Conservation (phyloP, 23 red algal genomes). For the Gracilaria domingensis region DNA sequence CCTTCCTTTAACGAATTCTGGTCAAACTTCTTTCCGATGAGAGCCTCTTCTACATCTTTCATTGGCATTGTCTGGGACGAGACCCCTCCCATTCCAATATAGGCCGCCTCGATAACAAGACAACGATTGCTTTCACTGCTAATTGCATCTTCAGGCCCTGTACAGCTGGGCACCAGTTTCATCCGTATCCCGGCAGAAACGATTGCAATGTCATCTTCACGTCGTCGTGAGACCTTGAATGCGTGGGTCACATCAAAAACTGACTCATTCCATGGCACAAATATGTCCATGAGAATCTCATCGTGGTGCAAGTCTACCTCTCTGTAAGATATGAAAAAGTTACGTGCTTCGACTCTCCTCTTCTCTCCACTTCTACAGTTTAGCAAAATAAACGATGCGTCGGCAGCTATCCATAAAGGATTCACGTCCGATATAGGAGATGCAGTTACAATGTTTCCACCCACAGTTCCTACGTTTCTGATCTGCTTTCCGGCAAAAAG, state of each 20-base stretch:
- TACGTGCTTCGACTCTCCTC: constrained; percentile 35
- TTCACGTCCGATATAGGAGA: constrained; percentile 94
- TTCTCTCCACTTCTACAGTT: constrained; percentile 32
- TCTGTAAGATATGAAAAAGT: constrained; percentile 85
- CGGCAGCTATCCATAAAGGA: constrained; percentile 77
- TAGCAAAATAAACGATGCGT: constrained; percentile 59
- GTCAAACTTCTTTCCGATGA: constrained; percentile 42
- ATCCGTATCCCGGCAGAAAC: constrained; percentile 84
- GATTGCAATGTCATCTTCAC: constrained; percentile 94
- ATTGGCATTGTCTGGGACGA: constrained; percentile 61
- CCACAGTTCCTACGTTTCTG: constrained; percentile 76
- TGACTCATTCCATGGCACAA: constrained; percentile 75
- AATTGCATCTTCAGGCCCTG: not conserved
- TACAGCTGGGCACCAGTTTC: not conserved
- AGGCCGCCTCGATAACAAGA: constrained; percentile 31
- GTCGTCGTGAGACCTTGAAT: constrained; percentile 81
- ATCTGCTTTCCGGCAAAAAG: constrained; percentile 88
- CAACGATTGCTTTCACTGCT: not conserved
- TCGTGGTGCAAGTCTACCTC: constrained; percentile 37
- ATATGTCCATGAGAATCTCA: constrained; percentile 69
- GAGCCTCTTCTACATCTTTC: constrained; percentile 27
- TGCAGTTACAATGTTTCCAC: constrained; percentile 92
- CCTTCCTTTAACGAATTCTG: constrained; percentile 33
- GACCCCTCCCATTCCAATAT: constrained; percentile 78
- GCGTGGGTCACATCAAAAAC: constrained; percentile 58